Evolutionary conservation across 2,329 filamentous ascomycete genomes (phyloP).

Genomic region (Epichloe sp.): DNA sequence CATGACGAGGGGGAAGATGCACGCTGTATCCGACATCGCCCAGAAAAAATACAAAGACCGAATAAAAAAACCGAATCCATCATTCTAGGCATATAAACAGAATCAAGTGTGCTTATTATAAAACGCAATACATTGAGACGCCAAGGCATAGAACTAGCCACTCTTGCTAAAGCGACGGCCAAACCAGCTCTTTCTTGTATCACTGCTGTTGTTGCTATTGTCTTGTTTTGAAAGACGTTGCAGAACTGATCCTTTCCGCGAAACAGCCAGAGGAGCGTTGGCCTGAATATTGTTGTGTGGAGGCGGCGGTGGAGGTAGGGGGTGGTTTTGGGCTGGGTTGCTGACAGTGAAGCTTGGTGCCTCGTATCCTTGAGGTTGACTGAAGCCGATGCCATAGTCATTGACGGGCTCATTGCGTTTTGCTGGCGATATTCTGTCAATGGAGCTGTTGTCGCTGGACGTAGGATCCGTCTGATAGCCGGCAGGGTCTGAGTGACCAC

Average conservation of each 20-base stretch:
- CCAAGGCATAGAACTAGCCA: constrained; percentile 2
- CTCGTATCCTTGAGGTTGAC: constrained; percentile 29
- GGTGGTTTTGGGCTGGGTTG: constrained; percentile 12
- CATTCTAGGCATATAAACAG: neutral
- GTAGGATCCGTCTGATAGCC: constrained; percentile 73
- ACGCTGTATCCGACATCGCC: neutral
- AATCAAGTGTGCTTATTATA: neutral
- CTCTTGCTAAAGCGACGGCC: constrained; percentile 64
- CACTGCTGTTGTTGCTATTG: constrained; percentile 17
- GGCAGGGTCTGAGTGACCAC: constrained; percentile 61
- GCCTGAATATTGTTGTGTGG: constrained; percentile 5
- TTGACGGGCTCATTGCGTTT: constrained; percentile 43
- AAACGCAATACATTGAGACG: neutral
- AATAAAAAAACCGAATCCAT: neutral
- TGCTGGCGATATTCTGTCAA: constrained; percentile 55
- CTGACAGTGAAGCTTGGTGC: constrained; percentile 25
- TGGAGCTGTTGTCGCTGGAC: constrained; percentile 85
- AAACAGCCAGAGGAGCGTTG: constrained; percentile 12
- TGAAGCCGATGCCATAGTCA: constrained; percentile 51
- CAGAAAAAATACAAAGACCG: neutral
- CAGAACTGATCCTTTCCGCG: constrained; percentile 16
- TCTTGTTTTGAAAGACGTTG: constrained; percentile 1
- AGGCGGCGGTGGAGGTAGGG: constrained; percentile 14
- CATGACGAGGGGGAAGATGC: neutral
- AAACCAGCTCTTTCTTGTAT: constrained; percentile 88